Percentiles rank a stretch among this genome's conserved stretches.
These are phyloP conservation scores for Leccinum barrowsii DNA, from an alignment of 768 basidiomycete genomes.

Conservation along the genomic window DNA sequence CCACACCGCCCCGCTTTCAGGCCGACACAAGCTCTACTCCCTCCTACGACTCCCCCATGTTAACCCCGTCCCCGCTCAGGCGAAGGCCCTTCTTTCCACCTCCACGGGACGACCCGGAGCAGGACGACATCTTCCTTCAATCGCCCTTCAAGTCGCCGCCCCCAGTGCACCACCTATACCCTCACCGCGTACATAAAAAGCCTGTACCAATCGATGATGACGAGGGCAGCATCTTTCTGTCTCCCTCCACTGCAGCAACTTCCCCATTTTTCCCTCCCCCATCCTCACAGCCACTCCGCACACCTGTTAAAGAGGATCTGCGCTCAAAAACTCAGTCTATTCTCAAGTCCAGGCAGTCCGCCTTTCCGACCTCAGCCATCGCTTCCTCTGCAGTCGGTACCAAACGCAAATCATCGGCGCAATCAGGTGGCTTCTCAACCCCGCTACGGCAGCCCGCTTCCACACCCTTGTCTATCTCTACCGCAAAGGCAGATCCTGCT, in stretches of 20 bases:
- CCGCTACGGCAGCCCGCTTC: slow-evolving; percentile 49
- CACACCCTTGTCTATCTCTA: slow-evolving; percentile 38
- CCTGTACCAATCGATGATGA: slow-evolving; percentile 45
- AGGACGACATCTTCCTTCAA: slow-evolving; percentile 52
- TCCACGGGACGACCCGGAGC: slow-evolving; percentile 28
- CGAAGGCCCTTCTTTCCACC: slow-evolving; percentile 40
- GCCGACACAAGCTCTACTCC: slow-evolving; percentile 20
- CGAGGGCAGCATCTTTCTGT: slow-evolving; percentile 56
- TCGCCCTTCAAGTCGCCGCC: slow-evolving; percentile 50
- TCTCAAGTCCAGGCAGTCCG: slow-evolving; percentile 33
- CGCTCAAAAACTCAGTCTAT: slow-evolving; percentile 39
- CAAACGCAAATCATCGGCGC: slow-evolving; percentile 58
- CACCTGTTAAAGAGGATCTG: slow-evolving; percentile 54
- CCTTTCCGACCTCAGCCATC: slow-evolving; percentile 11
- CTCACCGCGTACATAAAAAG: slow-evolving; percentile 38
- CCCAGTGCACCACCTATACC: slow-evolving; percentile 40
- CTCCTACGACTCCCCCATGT: slow-evolving; percentile 55
- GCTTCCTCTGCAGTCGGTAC: slow-evolving; percentile 46
- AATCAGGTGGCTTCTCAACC: slow-evolving; percentile 49
- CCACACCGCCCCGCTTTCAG: slow-evolving; percentile 34
- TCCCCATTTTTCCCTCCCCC: slow-evolving; percentile 44
- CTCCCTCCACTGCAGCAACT: slow-evolving; percentile 39
- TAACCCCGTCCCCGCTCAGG: slow-evolving; percentile 61
- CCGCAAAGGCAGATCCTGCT: slow-evolving; percentile 30
- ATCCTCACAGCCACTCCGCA: slow-evolving; percentile 50